These are phyloP conservation scores for Ascochyta viciae-villosae DNA, from an alignment of 2,329 filamentous ascomycete genomes.

Conservation along the genomic window DNA sequence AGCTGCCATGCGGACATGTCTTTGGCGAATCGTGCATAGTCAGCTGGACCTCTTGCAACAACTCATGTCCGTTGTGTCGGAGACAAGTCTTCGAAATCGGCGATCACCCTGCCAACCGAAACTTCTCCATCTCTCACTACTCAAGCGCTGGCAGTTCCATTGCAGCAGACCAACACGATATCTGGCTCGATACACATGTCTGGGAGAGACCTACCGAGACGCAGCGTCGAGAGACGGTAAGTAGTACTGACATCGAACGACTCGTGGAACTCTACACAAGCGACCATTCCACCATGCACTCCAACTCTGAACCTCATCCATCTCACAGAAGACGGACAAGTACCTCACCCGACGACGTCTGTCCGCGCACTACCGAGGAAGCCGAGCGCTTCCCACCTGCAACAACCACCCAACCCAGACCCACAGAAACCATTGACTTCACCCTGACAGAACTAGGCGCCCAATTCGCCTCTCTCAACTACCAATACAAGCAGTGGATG, in stretches of 20 bases:
- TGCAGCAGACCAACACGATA: neutral
- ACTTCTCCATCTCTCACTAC: neutral
- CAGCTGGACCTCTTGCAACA: constrained; percentile 16
- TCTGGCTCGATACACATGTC: constrained; percentile 9
- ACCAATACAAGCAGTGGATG: neutral
- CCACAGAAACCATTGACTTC: neutral
- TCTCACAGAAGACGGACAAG: neutral
- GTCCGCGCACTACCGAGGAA: neutral
- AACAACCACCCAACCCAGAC: neutral
- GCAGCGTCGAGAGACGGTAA: neutral
- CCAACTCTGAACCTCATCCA: neutral
- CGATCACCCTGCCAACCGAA: neutral
- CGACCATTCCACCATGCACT: neutral
- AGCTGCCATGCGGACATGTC: constrained; percentile 24
- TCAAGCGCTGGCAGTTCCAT: neutral
- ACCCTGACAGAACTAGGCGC: constrained; percentile 1
- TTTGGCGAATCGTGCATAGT: constrained; percentile 24
- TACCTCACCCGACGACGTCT: neutral
- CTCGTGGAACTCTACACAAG: neutral
- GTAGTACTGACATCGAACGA: neutral
- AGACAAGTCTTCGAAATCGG: neutral
- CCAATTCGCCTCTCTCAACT: constrained; percentile 3
- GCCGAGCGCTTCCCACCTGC: neutral
- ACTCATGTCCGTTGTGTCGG: constrained; percentile 27
- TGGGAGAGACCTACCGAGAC: neutral